Evolutionary conservation across 768 basidiomycete genomes (phyloP), one percentile per base, ranked within the genome.

Genomic region (Suillus placidus): DNA sequence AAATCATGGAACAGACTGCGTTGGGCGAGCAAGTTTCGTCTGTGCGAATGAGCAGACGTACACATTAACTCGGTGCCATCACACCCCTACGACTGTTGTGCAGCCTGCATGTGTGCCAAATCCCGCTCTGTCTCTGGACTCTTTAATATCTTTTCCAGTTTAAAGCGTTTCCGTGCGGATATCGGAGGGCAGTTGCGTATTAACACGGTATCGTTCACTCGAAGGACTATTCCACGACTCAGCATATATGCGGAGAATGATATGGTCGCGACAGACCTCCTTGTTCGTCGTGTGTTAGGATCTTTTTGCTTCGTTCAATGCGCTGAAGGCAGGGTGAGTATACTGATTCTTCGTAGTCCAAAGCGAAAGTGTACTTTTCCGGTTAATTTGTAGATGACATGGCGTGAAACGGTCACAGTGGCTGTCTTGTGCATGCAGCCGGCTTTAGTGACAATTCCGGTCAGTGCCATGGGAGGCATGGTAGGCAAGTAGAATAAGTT

Each of bases 341-440:
- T 38, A 6, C 30, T 32, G 10, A 34, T 40, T 49, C 45, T 37
- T 12, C 55, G 54, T 35, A 57, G 38, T 23, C 12, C 62, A 26
- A 30, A 16, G 23, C 5, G 54, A 60, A 32, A 52, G 74, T 82
- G 69, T 68, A 93, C 93, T 83, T 94, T 94, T 70, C 89, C 88
- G 6, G 92, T 94, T 56, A 85, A 72, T 66, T 85, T 84, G 72
- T 94, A 92, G n/a, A 86, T 77, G 45, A 90, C 82, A 81, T 83
- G 87, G 64, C 93, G 85, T 30, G 89, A 87, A 9, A 94, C 92
- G 0, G 90, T 88, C 57, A 94, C 92, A 0, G 93, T 94, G 16
- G 85, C 93, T 0, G 93, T 94, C 74, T 93, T 94, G 63, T 88
- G 82, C 92, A 94, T 94, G 69, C 82, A 86, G 10, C 93, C 92